Percentiles rank a stretch among this genome's conserved stretches.
Evolutionary conservation across 179 eudicot genomes (phyloP).

Genomic region (Gypsophila paniculata): DNA sequence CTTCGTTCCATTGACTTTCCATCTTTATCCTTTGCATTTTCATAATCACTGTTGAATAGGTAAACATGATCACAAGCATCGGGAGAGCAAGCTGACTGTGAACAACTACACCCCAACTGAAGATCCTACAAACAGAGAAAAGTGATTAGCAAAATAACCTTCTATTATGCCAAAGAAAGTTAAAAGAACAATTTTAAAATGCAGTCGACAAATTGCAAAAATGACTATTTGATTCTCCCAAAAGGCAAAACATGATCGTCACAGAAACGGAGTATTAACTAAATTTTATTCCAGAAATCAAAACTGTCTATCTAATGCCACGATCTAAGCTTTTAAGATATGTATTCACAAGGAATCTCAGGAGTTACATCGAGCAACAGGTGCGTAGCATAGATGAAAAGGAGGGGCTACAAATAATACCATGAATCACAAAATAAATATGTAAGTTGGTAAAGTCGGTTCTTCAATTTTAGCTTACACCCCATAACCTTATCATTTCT

Average conservation of each 20-base stretch:
- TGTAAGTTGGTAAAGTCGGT: neutral
- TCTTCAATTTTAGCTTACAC: too few relatives aligned
- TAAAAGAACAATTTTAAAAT: neutral
- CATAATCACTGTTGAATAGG: slow-evolving; percentile 84
- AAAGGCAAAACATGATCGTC: neutral
- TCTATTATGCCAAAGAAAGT: neutral
- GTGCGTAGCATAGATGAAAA: neutral
- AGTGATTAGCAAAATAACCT: slow-evolving; percentile 5
- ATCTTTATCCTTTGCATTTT: slow-evolving; percentile 72
- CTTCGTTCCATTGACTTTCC: slow-evolving; percentile 79
- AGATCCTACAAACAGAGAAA: slow-evolving; percentile 42
- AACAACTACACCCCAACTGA: slow-evolving; percentile 77
- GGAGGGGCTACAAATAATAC: neutral
- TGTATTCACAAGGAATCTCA: neutral
- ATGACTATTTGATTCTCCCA: neutral
- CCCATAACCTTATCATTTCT: too few relatives aligned
- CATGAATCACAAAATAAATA: neutral
- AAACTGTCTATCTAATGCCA: neutral
- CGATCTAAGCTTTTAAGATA: neutral
- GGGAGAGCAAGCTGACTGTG: slow-evolving; percentile 60
- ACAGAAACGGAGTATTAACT: neutral
- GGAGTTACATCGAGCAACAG: neutral
- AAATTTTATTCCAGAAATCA: neutral
- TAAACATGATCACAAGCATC: slow-evolving; percentile 85
- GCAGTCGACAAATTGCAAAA: neutral